Evolutionary conservation across 2,329 filamentous ascomycete genomes (phyloP).

Genomic region (Neopestalotiopsis clavispora): DNA sequence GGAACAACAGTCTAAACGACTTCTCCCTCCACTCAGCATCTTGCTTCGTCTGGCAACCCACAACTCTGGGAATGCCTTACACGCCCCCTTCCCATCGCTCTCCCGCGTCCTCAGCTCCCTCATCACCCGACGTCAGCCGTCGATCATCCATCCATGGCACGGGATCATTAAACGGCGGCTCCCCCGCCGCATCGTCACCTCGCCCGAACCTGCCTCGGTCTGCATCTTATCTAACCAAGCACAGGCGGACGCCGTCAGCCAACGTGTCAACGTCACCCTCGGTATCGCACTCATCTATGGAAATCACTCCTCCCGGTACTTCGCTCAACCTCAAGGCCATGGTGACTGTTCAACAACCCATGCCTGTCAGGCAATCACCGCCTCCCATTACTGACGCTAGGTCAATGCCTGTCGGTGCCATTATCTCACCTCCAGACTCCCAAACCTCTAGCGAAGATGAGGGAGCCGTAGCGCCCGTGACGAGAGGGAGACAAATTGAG

Average conservation of each 20-base stretch:
- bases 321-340: conserved; percentile 55
- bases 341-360: conserved; percentile 43
- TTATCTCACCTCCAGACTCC: conserved; percentile 92
- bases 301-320: conserved; percentile 54
- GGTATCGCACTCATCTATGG: conserved; percentile 37
- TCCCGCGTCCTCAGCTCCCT: conserved; percentile 61
- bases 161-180: conserved; percentile 24
- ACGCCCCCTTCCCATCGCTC: conserved; percentile 76
- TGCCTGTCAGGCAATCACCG: conserved; percentile 80
- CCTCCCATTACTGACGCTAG: conserved; percentile 76
- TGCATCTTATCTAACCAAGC: conserved; percentile 68
- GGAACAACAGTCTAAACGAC: conserved; percentile 30
- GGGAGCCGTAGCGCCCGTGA: conserved; percentile 46
- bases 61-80: conserved; percentile 75
- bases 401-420: conserved; percentile 79
- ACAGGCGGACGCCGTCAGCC: conserved; percentile 63
- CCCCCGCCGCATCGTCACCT: conserved; percentile 45
- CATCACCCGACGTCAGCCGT: conserved; percentile 62
- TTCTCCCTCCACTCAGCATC: conserved; percentile 28
- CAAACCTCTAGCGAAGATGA: conserved; percentile 77
- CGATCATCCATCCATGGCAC: conserved; percentile 58
- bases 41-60: conserved; percentile 30
- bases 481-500: conserved; percentile 52
- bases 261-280: conserved; percentile 24
- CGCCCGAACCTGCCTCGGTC: conserved; percentile 60